Base-by-base conservation (phyloP, 2,329 filamentous ascomycete species). In the Canariomyces notabilis region DNA sequence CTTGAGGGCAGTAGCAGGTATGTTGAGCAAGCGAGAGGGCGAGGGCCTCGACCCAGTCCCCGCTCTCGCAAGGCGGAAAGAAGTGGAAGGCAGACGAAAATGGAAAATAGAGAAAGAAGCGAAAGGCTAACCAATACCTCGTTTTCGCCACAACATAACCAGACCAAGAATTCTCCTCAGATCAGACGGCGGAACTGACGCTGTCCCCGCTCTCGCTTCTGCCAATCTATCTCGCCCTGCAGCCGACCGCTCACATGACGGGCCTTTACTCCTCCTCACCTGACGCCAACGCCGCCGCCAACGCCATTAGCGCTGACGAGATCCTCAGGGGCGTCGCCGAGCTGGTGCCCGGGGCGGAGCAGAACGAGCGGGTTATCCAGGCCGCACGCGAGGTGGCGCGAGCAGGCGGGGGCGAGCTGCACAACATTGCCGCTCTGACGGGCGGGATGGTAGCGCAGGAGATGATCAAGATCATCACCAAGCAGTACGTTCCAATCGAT, bases 361-460 rank as follows among this genome's bases (percentile, higher is more conserved):
- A 65, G 11, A 73, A 75, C 35, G 68, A 75, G 50, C 73, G 73
- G 16, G 67, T 83, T 20, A 49, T 62, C 19, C 69, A 80, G 56
- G 73, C 77, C 12, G 75, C 80, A 1, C 70, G 80, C 49, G 86
- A 90, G 64, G 74, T 89, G 35, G 79, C 83, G 26, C 81, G 94
- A 49, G 86, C 88, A 29, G 82, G 80, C 38, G 87, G 88, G 21
- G 87, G 82, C 44, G 94, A 98, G 65, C 71, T 98, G 49, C 93
- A 98, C 70, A 97, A 96, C 63, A 87, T 94, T 46, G 86, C 90
- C 23, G 84, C 90, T 20, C 70, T 95, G 46, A 85, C 83, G 1
- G 94, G 93, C 22, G 94, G 93, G 3, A 85, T 98, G 72, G 85
- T 94, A 38, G 89, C 91, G n/a, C 94, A 98, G 67, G 93, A 98